These are phyloP conservation scores for Lotus japonicus DNA, from an alignment of 306 rosid species.

Conservation along the genomic window DNA sequence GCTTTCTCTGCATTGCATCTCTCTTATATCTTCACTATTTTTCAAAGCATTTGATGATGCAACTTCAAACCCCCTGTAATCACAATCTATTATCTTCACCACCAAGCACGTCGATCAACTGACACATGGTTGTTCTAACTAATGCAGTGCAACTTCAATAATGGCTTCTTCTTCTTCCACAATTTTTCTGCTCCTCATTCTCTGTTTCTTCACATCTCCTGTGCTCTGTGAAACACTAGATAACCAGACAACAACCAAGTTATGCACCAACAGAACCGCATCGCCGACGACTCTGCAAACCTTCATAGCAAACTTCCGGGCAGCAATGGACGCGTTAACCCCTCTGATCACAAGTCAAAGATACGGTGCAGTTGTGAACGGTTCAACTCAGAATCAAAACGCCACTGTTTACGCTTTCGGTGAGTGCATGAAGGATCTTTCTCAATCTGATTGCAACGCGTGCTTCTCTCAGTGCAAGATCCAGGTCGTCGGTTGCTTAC, in stretches of 20 bases:
- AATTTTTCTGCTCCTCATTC: background rate
- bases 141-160: too few relatives aligned
- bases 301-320: conserved; percentile 37
- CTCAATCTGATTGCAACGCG: conserved; percentile 44
- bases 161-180: background rate
- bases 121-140: too few relatives aligned
- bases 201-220: background rate
- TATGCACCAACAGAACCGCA: conserved; percentile 46
- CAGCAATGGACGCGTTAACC: conserved; percentile 33
- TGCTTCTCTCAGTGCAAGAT: conserved; percentile 61
- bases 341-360: conserved; percentile 26
- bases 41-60: too few relatives aligned
- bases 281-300: conserved; percentile 11
- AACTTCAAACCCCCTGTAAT: too few relatives aligned
- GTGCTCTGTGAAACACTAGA: conserved; percentile 46
- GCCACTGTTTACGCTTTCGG: conserved; percentile 48
- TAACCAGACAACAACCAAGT: conserved; percentile 30
- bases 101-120: too few relatives aligned
- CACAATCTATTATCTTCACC: too few relatives aligned
- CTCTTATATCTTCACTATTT: too few relatives aligned
- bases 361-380: conserved; percentile 39
- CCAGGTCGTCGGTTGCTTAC: conserved; percentile 41
- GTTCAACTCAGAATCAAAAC: conserved; percentile 28
- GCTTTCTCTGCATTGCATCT: too few relatives aligned
- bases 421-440: conserved; percentile 61